Conservation (phyloP, 176 grass and related monocot species). For the Secale cereale region DNA sequence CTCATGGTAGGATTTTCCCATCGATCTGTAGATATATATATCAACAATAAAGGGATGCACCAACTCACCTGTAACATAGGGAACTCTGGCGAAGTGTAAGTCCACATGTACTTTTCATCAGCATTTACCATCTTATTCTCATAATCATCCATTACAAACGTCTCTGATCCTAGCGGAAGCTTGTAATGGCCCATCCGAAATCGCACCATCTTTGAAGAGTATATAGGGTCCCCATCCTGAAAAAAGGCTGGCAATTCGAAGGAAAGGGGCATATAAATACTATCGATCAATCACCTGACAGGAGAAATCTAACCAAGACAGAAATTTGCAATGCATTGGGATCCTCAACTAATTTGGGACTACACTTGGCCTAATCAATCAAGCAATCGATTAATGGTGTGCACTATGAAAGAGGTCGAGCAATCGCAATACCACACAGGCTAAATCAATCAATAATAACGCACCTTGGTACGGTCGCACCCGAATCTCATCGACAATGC, state of each 20-base stretch:
- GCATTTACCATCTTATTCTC: conserved; percentile 25
- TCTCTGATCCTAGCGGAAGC: conserved; percentile 11
- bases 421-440: background rate
- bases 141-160: conserved; percentile 24
- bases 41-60: background rate
- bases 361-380: background rate
- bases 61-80: conserved; percentile 69
- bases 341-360: background rate
- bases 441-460: background rate
- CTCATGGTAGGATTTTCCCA: background rate
- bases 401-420: too few species aligned
- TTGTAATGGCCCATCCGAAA: conserved; percentile 73
- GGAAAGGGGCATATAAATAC: background rate
- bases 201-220: conserved; percentile 57
- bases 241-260: conserved; percentile 47
- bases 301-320: conserved; percentile 2
- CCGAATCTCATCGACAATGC: conserved; percentile 62
- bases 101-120: conserved; percentile 67
- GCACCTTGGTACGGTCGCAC: conserved; percentile 66
- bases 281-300: background rate
- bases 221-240: conserved; percentile 49
- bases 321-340: background rate
- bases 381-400: background rate
- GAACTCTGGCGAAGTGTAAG: conserved; percentile 76
- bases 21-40: background rate